Evolutionary conservation across 768 basidiomycete species (phyloP), one percentile per base, ranked within the genome.

Genomic region (Termitomyces bulborhizus): DNA sequence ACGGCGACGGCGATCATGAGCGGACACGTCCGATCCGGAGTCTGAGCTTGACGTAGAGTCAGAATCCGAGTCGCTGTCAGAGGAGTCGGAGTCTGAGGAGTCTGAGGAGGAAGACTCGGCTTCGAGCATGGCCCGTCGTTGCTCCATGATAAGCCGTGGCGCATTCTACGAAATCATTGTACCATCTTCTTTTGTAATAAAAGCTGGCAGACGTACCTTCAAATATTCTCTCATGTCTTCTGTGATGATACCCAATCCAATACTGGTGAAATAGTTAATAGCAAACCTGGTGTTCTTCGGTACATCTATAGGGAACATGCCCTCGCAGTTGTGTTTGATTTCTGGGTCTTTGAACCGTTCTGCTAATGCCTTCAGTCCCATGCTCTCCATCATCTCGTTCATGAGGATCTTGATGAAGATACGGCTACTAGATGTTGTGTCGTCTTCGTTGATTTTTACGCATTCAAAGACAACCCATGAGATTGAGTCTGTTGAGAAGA

Each of bases 401-500:
- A 97, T 86, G 77, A 99, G 74, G 63, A 98, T 97, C 73, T 98
- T 98, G 65, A 98, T 76, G 68, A 98, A 98, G 66, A 99, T 99
- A 75, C 97, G 92, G 59, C 87, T 87, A 61, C 90, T 93, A 18
- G 89, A 91, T 0, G 97, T 98, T 24, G 97, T 99, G 54, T 98
- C 95, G 47, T 98, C 97, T 68, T 99, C 97, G 63, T 93, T 98
- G 74, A 99, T 85, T 69, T 87, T 93, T 65, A 99, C 80, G 44
- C 81, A 83, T 61, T 86, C 85, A 49, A 99, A 75, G 1, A 85
- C 86, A 18, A 84, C 76, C 97, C 97, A 98, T 1, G 91, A 91
- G 51, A 98, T 78, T 0, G 91, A 80, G 68, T 99, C 97, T 18
- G 81, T 85, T 6, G 89, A 82, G 57, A 98, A 58, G 26, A 98